Percentiles rank a stretch among this genome's conserved stretches.
Conservation (phyloP, 768 basidiomycete genomes). For the Paxillus ammoniavirescens region DNA sequence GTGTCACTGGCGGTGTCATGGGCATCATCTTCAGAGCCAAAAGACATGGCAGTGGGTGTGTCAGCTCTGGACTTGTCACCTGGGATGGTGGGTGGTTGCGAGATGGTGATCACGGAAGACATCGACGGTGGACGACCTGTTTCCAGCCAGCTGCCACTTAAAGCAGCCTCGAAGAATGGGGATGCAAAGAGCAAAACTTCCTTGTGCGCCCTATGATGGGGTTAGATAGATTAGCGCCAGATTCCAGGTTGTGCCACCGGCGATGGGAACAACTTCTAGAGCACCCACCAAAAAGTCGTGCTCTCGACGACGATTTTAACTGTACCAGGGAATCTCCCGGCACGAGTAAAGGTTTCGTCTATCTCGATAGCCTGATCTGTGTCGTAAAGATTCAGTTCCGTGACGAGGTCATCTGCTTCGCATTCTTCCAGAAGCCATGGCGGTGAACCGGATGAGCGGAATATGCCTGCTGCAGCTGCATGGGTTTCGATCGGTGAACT, state of each 20-base stretch:
- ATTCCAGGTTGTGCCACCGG: constrained; percentile 2
- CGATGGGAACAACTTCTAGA: neutral
- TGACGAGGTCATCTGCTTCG: constrained; percentile 66
- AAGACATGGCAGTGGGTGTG: constrained; percentile 53
- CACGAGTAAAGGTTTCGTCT: constrained; percentile 73
- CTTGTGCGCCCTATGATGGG: constrained; percentile 72
- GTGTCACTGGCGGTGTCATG: constrained; percentile 33
- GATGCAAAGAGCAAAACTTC: constrained; percentile 90
- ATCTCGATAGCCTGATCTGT: constrained; percentile 75
- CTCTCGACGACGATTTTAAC: constrained; percentile 90
- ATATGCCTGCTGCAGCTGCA: constrained; percentile 82
- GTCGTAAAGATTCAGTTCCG: constrained; percentile 65
- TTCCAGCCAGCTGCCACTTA: constrained; percentile 92
- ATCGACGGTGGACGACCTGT: constrained; percentile 76
- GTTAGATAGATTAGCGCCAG: constrained; percentile 5
- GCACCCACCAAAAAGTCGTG: constrained; percentile 84
- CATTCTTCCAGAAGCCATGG: constrained; percentile 79
- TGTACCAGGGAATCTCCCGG: constrained; percentile 71
- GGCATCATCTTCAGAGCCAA: constrained; percentile 53
- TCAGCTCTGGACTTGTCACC: constrained; percentile 44
- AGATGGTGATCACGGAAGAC: constrained; percentile 83
- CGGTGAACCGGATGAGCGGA: constrained; percentile 76
- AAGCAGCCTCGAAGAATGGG: constrained; percentile 91
- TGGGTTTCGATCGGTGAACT: constrained; percentile 87
- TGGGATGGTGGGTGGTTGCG: constrained; percentile 64